A percentile compares a stretch with the other conserved stretches of the same genome.
Evolutionary conservation across 352 stramenopile genomes (phyloP).

Genomic region (Globisporangium irregulare): DNA sequence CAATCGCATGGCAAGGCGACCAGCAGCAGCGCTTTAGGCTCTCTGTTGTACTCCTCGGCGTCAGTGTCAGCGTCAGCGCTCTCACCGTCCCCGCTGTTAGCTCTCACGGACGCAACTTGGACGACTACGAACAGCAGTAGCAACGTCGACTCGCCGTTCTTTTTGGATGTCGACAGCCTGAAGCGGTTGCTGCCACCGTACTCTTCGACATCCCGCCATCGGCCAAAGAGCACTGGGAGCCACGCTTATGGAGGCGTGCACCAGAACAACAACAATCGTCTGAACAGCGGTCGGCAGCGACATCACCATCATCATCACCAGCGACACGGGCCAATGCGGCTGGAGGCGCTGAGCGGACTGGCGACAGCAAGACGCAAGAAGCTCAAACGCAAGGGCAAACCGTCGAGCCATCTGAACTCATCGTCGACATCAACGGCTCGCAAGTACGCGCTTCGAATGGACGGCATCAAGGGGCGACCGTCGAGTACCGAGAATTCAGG

Average conservation of each 20-base stretch:
- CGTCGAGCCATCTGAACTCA: constrained; percentile 8
- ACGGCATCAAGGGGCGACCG: constrained; percentile 33
- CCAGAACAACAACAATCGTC: constrained; percentile 16
- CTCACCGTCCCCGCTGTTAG: neutral
- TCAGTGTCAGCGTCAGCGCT: neutral
- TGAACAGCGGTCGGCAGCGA: neutral
- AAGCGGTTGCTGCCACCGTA: constrained; percentile 46
- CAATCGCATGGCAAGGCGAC: neutral
- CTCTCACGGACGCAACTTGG: neutral
- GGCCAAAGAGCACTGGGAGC: constrained; percentile 10
- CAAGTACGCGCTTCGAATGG: constrained; percentile 45
- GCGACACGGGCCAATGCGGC: constrained; percentile 25
- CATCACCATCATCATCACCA: constrained; percentile 9
- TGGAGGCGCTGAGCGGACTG: constrained; percentile 40
- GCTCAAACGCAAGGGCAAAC: constrained; percentile 12
- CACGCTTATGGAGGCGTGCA: constrained; percentile 13
- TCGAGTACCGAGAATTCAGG: constrained; percentile 10
- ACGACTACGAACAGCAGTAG: constrained; percentile 15
- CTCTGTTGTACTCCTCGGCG: constrained; percentile 10
- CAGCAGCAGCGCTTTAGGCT: neutral
- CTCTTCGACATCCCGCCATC: constrained; percentile 19
- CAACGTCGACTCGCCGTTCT: constrained; percentile 42
- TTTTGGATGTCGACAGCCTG: constrained; percentile 62
- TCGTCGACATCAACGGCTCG: constrained; percentile 20
- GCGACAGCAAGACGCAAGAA: constrained; percentile 11